Base-by-base conservation (phyloP, 2,329 filamentous ascomycete species). In the Thielaviopsis euricoi region DNA sequence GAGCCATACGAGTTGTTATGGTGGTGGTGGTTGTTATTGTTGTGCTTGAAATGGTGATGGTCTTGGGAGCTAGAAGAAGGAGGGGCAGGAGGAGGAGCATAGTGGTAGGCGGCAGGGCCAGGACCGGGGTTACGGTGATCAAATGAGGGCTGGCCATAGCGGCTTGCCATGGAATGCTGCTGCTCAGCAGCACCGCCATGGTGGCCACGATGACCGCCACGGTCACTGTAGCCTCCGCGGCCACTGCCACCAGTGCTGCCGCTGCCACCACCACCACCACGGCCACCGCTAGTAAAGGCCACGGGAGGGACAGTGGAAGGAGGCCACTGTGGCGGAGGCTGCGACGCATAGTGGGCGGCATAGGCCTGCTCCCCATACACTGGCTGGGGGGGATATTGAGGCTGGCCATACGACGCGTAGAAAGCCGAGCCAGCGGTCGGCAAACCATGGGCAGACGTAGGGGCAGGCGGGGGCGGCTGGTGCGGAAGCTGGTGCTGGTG, bases 201-300 rank as follows among this genome's bases (percentile, higher is more conserved):
- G 26, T 50, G 37, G 13, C 52, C 52, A 33, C 58, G 61, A 58
- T 67, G 66, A 62, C 66, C 67, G 61, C 71, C 72, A 62, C 74
- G 73, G 62, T 74, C 75, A 69, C 67, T 71, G 64, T 72, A 76
- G 46, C 70, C 72, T 52, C 73, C 73, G 19, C 74, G 72, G 33
- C 70, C 66, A 56, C 73, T 69, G 49, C 69, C 67, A 62, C 59
- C 67, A n/a, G n/a, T n/a, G n/a, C n/a, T n/a, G 29, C 66, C 65
- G 60, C 46, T 40, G 19, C 57, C 52, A 25, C 50, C 57, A 6
- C 56, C 43, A 46, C 50, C 33, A 26, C 52, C 37, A 13, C 50
- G 29, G 5, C 58, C 58, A 26, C 58, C 58, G 40, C 55, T 60
- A n/a, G 58, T 60, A 21, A 60, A 60, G 10, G 58, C 40, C 51